phyloP scores from a whole-genome alignment of 1,284 basidiomycete genomes.

The Cutaneotrichosporon sp. region DNA sequence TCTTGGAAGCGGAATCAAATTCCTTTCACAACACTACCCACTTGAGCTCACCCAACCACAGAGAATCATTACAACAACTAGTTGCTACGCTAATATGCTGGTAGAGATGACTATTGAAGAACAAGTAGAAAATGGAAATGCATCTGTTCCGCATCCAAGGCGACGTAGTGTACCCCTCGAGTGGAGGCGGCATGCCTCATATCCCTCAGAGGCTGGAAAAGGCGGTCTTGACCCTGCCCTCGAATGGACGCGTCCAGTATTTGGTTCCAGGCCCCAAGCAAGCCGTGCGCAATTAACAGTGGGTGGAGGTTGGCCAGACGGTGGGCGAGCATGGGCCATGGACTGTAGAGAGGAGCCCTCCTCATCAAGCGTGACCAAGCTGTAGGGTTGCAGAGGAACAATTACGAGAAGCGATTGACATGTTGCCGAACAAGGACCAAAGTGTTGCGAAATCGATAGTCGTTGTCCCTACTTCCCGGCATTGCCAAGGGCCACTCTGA shows the following conservation, averaged over 20 bases:
- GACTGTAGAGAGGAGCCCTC: no score
- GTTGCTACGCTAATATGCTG: background rate
- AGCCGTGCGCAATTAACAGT: no score
- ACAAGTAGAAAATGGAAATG: background rate
- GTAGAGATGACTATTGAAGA: background rate
- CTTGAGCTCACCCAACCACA: background rate
- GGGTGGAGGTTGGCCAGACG: no score
- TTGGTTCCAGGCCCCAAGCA: background rate
- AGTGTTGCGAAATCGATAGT: background rate
- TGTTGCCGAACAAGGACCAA: no score
- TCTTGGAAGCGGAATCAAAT: background rate
- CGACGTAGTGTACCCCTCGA: no score
- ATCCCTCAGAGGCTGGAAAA: background rate
- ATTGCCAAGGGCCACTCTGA: background rate
- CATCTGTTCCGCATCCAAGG: no score
- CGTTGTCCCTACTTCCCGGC: background rate
- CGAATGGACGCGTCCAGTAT: background rate
- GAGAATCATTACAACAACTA: background rate
- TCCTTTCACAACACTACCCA: background rate
- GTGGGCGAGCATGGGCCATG: no score
- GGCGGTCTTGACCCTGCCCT: background rate
- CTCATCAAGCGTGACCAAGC: no score
- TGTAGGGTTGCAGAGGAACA: no score
- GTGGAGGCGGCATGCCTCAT: background rate
- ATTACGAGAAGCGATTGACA: no score